Evolutionary conservation across 1,284 basidiomycete species (phyloP).

Genomic region (Sporisorium graminicola): DNA sequence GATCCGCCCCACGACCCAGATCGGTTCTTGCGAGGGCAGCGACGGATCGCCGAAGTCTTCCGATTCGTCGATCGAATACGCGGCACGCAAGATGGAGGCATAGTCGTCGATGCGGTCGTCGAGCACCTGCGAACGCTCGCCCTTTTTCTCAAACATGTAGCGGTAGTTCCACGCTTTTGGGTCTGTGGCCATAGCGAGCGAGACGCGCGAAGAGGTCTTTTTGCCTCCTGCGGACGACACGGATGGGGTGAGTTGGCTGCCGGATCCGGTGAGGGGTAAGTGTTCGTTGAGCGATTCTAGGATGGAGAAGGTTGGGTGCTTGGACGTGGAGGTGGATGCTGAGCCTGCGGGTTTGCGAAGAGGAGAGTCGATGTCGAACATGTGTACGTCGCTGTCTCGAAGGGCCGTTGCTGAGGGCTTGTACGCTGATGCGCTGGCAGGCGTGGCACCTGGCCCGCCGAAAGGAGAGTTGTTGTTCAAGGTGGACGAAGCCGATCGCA

Average conservation of each 20-base stretch:
- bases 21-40: slow-evolving; percentile 55
- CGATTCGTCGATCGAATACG: slow-evolving; percentile 43
- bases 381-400: slow-evolving; percentile 18
- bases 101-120: slow-evolving; percentile 62
- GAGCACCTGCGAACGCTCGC: slow-evolving; percentile 56
- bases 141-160: slow-evolving; percentile 69
- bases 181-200: slow-evolving; percentile 64
- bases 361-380: slow-evolving; percentile 47
- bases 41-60: slow-evolving; percentile 63
- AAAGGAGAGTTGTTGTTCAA: slow-evolving; percentile 18
- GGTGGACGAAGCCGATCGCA: neutral
- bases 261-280: slow-evolving; percentile 33
- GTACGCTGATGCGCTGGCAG: slow-evolving; percentile 41
- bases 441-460: slow-evolving; percentile 24
- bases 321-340: neutral
- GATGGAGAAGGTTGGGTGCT: slow-evolving; percentile 16
- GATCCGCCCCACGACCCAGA: slow-evolving; percentile 65
- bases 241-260: slow-evolving; percentile 24
- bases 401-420: slow-evolving; percentile 8
- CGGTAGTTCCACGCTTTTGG: slow-evolving; percentile 65
- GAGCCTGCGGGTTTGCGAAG: slow-evolving; percentile 6
- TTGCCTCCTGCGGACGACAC: slow-evolving; percentile 5
- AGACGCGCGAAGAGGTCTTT: slow-evolving; percentile 46
- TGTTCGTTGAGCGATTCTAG: slow-evolving; percentile 61
- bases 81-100: slow-evolving; percentile 49